Base-by-base conservation (phyloP, 2,329 filamentous ascomycete genomes). In the Aspergillus ustus region DNA sequence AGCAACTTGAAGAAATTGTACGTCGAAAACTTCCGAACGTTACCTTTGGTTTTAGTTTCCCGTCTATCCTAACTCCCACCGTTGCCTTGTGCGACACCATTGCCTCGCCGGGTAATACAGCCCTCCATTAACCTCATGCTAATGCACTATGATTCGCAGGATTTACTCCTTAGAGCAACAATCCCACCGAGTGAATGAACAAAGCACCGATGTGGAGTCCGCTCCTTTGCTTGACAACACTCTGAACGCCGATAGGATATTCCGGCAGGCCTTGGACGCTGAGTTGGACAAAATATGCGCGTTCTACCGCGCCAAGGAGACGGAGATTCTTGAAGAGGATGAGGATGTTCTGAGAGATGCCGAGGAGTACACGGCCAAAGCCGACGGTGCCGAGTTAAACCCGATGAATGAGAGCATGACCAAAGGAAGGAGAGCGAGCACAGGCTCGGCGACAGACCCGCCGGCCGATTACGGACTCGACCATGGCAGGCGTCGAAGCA, bases 1-100 rank as follows among this genome's bases (percentile, higher is more conserved):
- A 97, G 93, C 81, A 98, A 97, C 74, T 86, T 99, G 70, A 99
- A 99, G 84, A 99, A 99, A 83, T 86, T 97, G 92, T 96, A 78
- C 73, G 91, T 84, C 50, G n/a, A 59, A 40, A 44, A 29, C 15
- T 19, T 50, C 52, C 22, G 17, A 49, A 37, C 31, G 97, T 91
- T 95, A 77, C 73, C 90, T 83, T 57, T 46, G 22, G 49, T 34
- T 40, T 51, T 51, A 51, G 50, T 50, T 37, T 59, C 52, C 54
- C 57, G 25, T 28, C 55, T 46, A 57, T 56, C 29, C 49, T 52
- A 44, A 46, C 54, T 52, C 46, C 19, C 34, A 19, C 31, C 34
- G 19, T 44, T n/a, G 7, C 49, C 31, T 40, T 29, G 50, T 60
- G 61, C 54, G 57, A 65, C 59, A 51, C 53, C 29, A 20, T 34